A percentile compares a stretch with the other conserved stretches of the same genome.
Conservation (phyloP, 495 filamentous ascomycete species). For the Xylaria flabelliformis region DNA sequence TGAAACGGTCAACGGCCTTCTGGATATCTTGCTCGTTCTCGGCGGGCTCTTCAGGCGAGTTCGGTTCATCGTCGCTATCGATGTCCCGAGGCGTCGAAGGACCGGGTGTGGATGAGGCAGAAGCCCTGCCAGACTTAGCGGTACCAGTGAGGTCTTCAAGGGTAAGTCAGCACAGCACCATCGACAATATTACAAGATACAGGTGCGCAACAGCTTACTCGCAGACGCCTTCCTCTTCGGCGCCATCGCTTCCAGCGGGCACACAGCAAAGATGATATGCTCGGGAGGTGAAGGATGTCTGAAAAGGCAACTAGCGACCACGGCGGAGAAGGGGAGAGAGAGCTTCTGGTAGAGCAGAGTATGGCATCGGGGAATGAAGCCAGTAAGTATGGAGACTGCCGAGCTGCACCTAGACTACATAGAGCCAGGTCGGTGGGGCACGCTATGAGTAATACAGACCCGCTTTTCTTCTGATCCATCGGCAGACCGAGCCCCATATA, state of each 20-base stretch:
- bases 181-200: constrained; percentile 40
- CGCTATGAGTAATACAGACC: background rate
- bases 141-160: constrained; percentile 57
- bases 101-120: constrained; percentile 71
- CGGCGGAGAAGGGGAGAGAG: background rate
- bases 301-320: background rate
- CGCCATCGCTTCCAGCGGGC: constrained; percentile 61
- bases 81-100: constrained; percentile 69
- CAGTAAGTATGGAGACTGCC: background rate
- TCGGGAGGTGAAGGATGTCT: constrained; percentile 19
- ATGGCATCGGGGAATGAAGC: background rate
- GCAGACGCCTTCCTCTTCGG: constrained; percentile 79
- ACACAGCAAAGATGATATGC: constrained; percentile 11
- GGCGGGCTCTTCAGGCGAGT: constrained; percentile 52
- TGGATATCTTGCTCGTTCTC: constrained; percentile 61
- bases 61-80: constrained; percentile 60
- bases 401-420: background rate
- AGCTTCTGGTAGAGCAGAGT: background rate
- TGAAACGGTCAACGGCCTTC: constrained; percentile 71
- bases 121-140: constrained; percentile 61
- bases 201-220: constrained; percentile 45
- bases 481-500: background rate
- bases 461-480: background rate
- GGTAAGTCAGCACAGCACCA: constrained; percentile 41
- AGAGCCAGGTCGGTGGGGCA: background rate